Percentiles rank a stretch among this genome's conserved stretches.
These are phyloP conservation scores for Globisporangium camurandrum DNA, from an alignment of 352 stramenopile genomes.

Conservation along the genomic window DNA sequence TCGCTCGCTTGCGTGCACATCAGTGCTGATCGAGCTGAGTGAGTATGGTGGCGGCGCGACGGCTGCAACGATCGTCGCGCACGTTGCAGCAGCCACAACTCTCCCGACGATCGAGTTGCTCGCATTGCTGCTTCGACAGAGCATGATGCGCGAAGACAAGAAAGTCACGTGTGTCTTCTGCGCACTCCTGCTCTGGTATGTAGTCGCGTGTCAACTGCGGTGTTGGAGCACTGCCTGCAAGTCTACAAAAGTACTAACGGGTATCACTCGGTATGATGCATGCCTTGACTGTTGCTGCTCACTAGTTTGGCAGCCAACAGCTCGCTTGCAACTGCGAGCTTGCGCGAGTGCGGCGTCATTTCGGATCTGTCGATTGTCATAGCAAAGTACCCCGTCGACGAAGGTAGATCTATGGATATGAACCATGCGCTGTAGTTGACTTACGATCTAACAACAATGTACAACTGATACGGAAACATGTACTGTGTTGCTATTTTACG, in stretches of 20 bases:
- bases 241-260: background rate
- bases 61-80: slow-evolving; percentile 22
- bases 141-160: slow-evolving; percentile 52
- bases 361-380: slow-evolving; percentile 60
- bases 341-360: slow-evolving; percentile 50
- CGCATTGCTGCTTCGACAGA: slow-evolving; percentile 45
- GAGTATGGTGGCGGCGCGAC: slow-evolving; percentile 41
- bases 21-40: slow-evolving; percentile 56
- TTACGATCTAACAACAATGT: too few species aligned
- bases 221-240: slow-evolving; percentile 12
- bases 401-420: too few species aligned
- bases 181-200: slow-evolving; percentile 44
- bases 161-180: slow-evolving; percentile 66
- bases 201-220: background rate
- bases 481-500: too few species aligned
- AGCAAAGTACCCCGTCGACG: slow-evolving; percentile 63
- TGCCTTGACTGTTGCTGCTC: too few species aligned
- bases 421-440: too few species aligned
- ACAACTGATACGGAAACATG: too few species aligned
- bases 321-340: slow-evolving; percentile 22
- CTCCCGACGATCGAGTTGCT: slow-evolving; percentile 32
- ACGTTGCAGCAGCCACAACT: slow-evolving; percentile 11
- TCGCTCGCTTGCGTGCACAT: background rate
- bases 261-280: background rate
- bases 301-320: slow-evolving; percentile 53